Conservation (phyloP, 352 stramenopile genomes). For the Paralagenidium karlingii region DNA sequence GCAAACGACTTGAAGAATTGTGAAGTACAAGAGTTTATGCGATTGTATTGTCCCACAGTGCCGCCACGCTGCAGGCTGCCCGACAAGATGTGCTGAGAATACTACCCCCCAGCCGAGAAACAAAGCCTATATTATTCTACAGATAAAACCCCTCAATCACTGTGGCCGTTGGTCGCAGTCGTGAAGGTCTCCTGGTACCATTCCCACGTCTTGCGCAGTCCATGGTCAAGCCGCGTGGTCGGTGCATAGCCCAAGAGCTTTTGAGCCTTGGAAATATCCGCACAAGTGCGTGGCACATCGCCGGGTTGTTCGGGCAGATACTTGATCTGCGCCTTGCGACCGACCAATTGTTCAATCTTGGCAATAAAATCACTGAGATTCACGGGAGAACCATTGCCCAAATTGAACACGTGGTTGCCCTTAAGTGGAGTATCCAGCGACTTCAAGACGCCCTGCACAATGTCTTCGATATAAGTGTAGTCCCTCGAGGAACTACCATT, state of each 20-base stretch:
- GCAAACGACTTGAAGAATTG: too few species aligned
- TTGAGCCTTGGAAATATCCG: conserved; percentile 93
- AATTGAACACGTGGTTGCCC: conserved; percentile 95
- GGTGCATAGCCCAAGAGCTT: conserved; percentile 92
- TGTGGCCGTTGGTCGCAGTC: too few species aligned
- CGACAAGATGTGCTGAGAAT: too few species aligned
- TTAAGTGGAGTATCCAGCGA: conserved; percentile 38
- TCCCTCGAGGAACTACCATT: conserved; percentile 91
- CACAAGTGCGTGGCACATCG: conserved; percentile 94
- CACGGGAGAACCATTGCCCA: conserved; percentile 89
- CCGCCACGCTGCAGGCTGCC: too few species aligned
- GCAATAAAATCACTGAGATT: conserved; percentile 91
- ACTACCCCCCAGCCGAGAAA: too few species aligned
- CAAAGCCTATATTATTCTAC: too few species aligned
- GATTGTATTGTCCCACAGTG: too few species aligned
- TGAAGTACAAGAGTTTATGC: too few species aligned
- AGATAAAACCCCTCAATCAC: too few species aligned
- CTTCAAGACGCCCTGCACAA: conserved; percentile 91
- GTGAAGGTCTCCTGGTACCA: conserved; percentile 91
- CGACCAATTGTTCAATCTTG: conserved; percentile 90
- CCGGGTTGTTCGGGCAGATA: conserved; percentile 91
- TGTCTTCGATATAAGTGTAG: conserved; percentile 98
- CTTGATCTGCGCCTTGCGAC: conserved; percentile 91
- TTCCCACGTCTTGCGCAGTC: conserved; percentile 86
- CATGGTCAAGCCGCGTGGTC: conserved; percentile 86